phyloP scores from a whole-genome alignment of 441 rosid species.

The Euphorbia celastroides region DNA sequence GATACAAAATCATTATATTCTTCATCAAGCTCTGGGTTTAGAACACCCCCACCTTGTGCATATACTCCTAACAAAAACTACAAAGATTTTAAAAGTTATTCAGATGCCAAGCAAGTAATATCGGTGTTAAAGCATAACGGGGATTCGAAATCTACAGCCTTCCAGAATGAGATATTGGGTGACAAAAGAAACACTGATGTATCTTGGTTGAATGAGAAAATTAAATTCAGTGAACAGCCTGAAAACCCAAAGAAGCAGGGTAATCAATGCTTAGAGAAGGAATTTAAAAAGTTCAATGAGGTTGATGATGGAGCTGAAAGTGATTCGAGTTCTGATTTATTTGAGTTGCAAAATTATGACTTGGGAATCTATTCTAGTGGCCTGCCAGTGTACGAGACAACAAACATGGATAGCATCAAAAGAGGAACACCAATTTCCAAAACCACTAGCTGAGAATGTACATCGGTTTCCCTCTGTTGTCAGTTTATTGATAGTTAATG shows the following conservation, averaged over 20 bases:
- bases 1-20: constrained; percentile 50
- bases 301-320: constrained; percentile 67
- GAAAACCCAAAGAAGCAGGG: constrained; percentile 27
- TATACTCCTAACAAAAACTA: constrained; percentile 58
- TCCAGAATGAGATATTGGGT: constrained; percentile 23
- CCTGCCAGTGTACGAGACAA: constrained; percentile 89
- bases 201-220: constrained; percentile 47
- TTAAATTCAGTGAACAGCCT: constrained; percentile 28
- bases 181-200: constrained; percentile 30
- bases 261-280: constrained; percentile 22
- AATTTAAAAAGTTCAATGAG: constrained; percentile 25
- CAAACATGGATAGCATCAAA: constrained; percentile 66
- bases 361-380: constrained; percentile 59
- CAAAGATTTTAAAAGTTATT: constrained; percentile 44
- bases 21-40: constrained; percentile 65
- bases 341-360: constrained; percentile 79
- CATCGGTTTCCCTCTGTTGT: constrained; percentile 19
- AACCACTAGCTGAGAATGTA: constrained; percentile 27
- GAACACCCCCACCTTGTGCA: constrained; percentile 65
- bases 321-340: constrained; percentile 97
- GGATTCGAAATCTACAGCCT: constrained; percentile 23
- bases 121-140: constrained; percentile 26
- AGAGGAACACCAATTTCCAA: constrained; percentile 52
- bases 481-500: constrained; percentile 13
- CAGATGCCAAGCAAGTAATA: constrained; percentile 42